Base-by-base conservation (phyloP, 1,284 basidiomycete species). In the Irpex lacteus region DNA sequence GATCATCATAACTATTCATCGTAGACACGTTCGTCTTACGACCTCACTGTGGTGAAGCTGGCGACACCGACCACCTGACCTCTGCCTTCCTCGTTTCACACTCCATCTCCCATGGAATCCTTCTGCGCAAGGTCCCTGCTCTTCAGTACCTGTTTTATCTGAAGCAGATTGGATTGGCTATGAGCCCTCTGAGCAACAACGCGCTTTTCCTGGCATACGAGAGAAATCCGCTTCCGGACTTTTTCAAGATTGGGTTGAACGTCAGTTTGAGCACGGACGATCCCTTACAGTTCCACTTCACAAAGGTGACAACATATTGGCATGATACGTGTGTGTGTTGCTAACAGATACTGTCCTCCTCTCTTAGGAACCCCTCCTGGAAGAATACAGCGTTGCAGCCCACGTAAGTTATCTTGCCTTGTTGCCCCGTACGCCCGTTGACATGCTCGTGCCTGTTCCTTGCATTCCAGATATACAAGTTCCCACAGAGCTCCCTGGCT, bases 101-200 rank as follows among this genome's bases (percentile, higher is more conserved):
- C 74, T 98, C 96, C 0, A 99, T 99, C 75, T 98, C 97, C 13
- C 98, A 99, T 74, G 98, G 98, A 49, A 99, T 99, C 74, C 82
- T 98, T 21, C 84, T 99, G 9, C 91, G 98, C 67, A 99, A 99
- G 77, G 97, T 99, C 1, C 98, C 97, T 0, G 96, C 96, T 0
- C 79, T 94, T 55, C 92, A 95, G 71, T 97, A 97, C 72, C 84
- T 97, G 9, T 99, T 96, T 81, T 99, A 99, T 76, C 82, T 98
- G 68, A 96, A 94, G 78, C 96, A 98, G 78, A 98, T 98, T 65
- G 96, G 96, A 5, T 85, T 99, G 18, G 97, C 98, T 5, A 99
- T 99, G 98, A 96, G 94, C 72, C 98, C 98, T 0, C 79, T 99
- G 53, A 96, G 93, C 75, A 99, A 99, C 77, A 99, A 99, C 71